Evolutionary conservation across 176 grass and related monocot genomes (phyloP), one percentile per base, ranked within the genome.

Genomic region (Panicum miliaceum): DNA sequence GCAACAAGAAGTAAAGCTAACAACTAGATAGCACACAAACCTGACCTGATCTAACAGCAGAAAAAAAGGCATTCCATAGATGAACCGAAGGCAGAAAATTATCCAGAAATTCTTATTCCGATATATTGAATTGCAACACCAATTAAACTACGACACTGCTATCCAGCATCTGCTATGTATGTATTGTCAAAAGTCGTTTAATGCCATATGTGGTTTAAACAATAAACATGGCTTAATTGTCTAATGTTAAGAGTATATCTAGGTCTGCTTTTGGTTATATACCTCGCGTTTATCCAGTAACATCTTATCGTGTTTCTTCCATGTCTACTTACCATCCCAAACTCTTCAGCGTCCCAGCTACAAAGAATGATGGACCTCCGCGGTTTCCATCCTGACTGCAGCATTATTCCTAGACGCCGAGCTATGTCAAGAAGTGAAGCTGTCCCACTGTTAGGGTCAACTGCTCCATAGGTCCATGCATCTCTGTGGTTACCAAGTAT

Each of bases 401-500:
- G 68, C 87, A 98, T 91, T 78, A 79, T 67, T 82, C 96, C 96
- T 83, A 91, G 85, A 62, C 93, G 92, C 42, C 63, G 87, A 65
- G 89, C 91, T 81, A 98, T 89, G 36, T 98, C 87, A 85, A 98
- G 93, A 68, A 98, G 90, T 10, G 91, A 76, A 86, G 93, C 85
- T 41, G 96, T 98, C 66, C 96, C 96, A 66, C 96, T 98, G 36
- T 95, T 94, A 47, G 96, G 96, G 70, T 98, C 96, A 65, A 98
- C 96, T 82, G 96, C 96, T 88, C 96, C 96, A 38, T 90, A 98
- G 4, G 96, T 98, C 96, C 96, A 98, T 60, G 96, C 90, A 87
- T 98, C 96, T 89, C 96, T 88, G 73, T 98, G 96, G 87, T 98
- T 98, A 66, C 96, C 96, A 67, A 98, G 89, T 84, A 98, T 93